These are phyloP conservation scores for Cladosporium sp. DNA, from an alignment of 2,329 filamentous ascomycete genomes.

Conservation along the genomic window DNA sequence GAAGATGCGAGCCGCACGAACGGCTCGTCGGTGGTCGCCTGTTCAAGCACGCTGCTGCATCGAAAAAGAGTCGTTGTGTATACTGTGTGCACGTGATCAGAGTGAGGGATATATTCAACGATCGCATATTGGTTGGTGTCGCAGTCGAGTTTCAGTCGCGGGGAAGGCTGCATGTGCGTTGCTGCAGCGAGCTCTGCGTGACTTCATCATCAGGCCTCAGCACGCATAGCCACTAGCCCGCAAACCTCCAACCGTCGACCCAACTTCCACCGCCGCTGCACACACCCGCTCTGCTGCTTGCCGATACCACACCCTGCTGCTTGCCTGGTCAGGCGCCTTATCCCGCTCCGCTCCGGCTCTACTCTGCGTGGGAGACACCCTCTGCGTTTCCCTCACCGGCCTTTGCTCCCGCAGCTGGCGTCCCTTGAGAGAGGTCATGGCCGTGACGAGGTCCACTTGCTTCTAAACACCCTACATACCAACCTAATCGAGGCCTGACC, in stretches of 20 bases:
- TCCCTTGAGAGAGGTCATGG: slow-evolving; percentile 7
- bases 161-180: slow-evolving; percentile 1
- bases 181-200: not conserved
- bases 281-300: not conserved
- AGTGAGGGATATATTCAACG: not conserved
- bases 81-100: not conserved
- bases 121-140: slow-evolving; percentile 1
- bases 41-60: not conserved
- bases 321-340: slow-evolving; percentile 1
- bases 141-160: not conserved
- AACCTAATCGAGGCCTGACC: not conserved
- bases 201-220: slow-evolving; percentile 5
- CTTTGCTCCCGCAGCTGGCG: not conserved
- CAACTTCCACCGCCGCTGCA: not conserved
- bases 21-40: not conserved
- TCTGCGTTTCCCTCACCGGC: not conserved
- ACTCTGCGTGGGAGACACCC: no score
- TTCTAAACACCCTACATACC: slow-evolving; percentile 1
- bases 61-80: not conserved
- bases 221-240: not conserved
- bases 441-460: not conserved
- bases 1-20: not conserved
- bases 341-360: not conserved
- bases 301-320: not conserved
- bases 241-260: not conserved